A percentile compares a stretch with the other conserved stretches of the same genome.
These are phyloP conservation scores for Harrya chromipes DNA, from an alignment of 768 basidiomycete genomes.

Conservation along the genomic window DNA sequence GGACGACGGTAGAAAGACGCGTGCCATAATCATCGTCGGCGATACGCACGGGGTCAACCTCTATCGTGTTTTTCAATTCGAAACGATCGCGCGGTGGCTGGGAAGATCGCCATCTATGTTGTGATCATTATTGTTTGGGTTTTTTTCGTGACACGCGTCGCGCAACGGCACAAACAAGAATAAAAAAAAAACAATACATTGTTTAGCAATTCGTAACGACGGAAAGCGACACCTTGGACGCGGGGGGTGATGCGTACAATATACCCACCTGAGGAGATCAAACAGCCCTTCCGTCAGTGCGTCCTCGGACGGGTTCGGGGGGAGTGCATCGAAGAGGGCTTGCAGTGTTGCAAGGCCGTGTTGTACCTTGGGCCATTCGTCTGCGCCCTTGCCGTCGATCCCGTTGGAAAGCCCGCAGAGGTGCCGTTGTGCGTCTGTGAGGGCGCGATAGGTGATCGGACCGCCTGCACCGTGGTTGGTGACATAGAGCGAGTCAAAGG, in stretches of 20 bases:
- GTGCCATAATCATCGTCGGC: slow-evolving; percentile 53
- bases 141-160: no score
- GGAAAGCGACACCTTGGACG: not conserved
- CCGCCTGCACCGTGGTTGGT: slow-evolving; percentile 76
- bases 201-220: not conserved
- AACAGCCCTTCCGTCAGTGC: slow-evolving; percentile 59
- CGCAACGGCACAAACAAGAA: no score
- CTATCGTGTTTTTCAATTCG: slow-evolving; percentile 61
- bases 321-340: slow-evolving; percentile 38
- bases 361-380: slow-evolving; percentile 72
- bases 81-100: slow-evolving; percentile 46
- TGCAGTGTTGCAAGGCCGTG: slow-evolving; percentile 51
- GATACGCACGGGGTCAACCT: slow-evolving; percentile 49
- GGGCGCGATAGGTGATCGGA: slow-evolving; percentile 47
- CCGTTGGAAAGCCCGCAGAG: slow-evolving; percentile 75
- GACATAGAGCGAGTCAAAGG: slow-evolving; percentile 53
- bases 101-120: slow-evolving; percentile 25
- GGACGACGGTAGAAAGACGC: slow-evolving; percentile 67
- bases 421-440: slow-evolving; percentile 46
- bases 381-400: slow-evolving; percentile 57
- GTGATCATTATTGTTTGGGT: no score
- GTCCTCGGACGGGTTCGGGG: slow-evolving; percentile 42
- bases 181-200: not conserved
- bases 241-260: slow-evolving; percentile 3
- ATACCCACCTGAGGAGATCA: slow-evolving; percentile 65